Base-by-base conservation (phyloP, 1,284 basidiomycete species). In the Apiotrichum akiyoshidainum region DNA sequence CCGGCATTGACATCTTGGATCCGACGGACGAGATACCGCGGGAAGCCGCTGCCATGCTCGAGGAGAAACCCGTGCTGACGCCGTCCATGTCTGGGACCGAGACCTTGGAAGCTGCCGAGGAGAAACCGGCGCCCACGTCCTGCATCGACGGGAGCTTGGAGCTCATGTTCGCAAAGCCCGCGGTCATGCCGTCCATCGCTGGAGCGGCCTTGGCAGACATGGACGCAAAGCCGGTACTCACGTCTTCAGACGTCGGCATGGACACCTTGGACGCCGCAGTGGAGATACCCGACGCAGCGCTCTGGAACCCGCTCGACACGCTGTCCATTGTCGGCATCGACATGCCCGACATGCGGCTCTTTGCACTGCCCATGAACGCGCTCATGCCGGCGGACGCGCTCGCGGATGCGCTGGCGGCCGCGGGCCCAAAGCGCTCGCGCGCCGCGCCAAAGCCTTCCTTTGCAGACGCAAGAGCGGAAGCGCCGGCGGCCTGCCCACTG, bases 341-440 rank as follows among this genome's bases (percentile, higher is more conserved):
- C 17, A 50, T 14, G 35, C 35, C 35, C 2, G 35, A 19, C 48
- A 40, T 26, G 35, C 48, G 47, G 17, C 37, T 34, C n/a, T 33
- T 35, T 21, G 47, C 34, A 5, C 33, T n/a, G n/a, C 47, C 47
- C 47, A 48, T 48, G 47, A 48, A 48, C 12, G 47, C 47, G 14
- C 26, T 31, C 26, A 31, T 31, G 26, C 26, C 26, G 26, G 26
- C 26, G 26, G 33, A 14, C 31, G 47, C 47, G n/a, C 34, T 48
- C n/a, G 47, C 47, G 14, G 31, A 33, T n/a, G 47, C 47, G n/a
- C 46, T 46, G 41, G 42, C 33, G 6, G 45, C 26, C 11, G 40
- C 45, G 9, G 45, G 22, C 9, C 26, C 45, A 17, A 46, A 31
- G 33, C 47, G 37, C 35, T 50, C 21, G 35, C 48, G 8, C 17